Conservation (phyloP, 75 land plant genomes). For the Larix kaempferi region DNA sequence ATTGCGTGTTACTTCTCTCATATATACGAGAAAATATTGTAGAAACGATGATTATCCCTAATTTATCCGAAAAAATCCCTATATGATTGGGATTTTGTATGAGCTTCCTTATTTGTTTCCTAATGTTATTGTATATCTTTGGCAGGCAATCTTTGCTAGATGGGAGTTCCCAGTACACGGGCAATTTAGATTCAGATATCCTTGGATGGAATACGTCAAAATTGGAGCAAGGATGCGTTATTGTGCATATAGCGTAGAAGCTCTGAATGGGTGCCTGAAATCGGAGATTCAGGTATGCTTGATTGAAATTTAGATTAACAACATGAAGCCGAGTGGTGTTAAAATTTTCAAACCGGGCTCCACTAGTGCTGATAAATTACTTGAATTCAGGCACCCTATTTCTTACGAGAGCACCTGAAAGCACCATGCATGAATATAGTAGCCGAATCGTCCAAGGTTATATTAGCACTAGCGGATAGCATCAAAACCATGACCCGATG, state of each 20-base stretch:
- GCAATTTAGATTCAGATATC: conserved; percentile 36
- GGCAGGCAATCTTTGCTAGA: conserved; percentile 40
- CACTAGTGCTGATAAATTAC: too few relatives aligned
- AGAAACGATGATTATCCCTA: too few relatives aligned
- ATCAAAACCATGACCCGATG: conserved; percentile 39
- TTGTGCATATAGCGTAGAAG: conserved; percentile 39
- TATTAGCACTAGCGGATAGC: conserved; percentile 29
- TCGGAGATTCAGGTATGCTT: conserved; percentile 10
- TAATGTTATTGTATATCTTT: too few relatives aligned
- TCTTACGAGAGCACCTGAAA: conserved; percentile 29
- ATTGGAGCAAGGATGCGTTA: conserved; percentile 30
- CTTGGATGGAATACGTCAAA: conserved; percentile 55
- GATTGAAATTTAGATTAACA: too few relatives aligned
- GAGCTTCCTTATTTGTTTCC: too few relatives aligned
- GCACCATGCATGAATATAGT: conserved; percentile 29
- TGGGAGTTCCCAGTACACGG: conserved; percentile 61
- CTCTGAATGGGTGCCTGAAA: conserved; percentile 28
- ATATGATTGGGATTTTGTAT: too few relatives aligned
- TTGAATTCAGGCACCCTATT: conserved; percentile 26
- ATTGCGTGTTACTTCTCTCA: too few relatives aligned
- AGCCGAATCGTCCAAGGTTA: conserved; percentile 23
- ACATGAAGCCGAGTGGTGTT: too few relatives aligned
- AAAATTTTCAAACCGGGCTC: too few relatives aligned
- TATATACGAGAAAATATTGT: too few relatives aligned
- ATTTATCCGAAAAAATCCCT: too few relatives aligned